Evolutionary conservation across 495 filamentous ascomycete species (phyloP).

Genomic region (Aspergillus avenaceus): DNA sequence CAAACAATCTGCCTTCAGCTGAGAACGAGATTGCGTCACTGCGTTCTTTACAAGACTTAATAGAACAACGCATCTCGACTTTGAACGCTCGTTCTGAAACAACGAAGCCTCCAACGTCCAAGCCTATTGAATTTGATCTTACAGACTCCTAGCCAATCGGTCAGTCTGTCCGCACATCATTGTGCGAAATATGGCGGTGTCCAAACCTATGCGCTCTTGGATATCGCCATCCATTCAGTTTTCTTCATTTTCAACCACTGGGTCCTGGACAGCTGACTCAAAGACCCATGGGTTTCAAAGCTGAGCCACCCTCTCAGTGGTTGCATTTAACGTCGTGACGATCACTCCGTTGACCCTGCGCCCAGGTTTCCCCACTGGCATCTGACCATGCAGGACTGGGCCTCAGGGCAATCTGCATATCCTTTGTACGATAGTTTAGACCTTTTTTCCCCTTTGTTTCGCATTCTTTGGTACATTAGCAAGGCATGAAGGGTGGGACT

Average conservation of each 20-base stretch:
- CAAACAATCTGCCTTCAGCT: constrained; percentile 14
- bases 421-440: neutral
- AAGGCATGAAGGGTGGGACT: neutral
- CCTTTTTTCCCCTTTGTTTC: neutral
- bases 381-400: too few relatives aligned
- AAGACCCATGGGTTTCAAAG: neutral
- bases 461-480: neutral
- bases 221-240: neutral
- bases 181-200: too few relatives aligned
- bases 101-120: neutral
- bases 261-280: neutral
- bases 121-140: neutral
- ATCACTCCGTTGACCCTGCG: neutral
- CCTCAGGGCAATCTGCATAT: too few relatives aligned
- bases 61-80: constrained; percentile 22
- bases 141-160: neutral
- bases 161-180: neutral
- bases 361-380: too few relatives aligned
- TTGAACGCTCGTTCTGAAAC: constrained; percentile 4
- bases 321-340: neutral
- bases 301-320: neutral
- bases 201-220: too few relatives aligned
- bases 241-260: neutral
- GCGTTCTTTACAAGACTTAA: constrained; percentile 22
- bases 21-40: constrained; percentile 26